A percentile compares a stretch with the other conserved stretches of the same genome.
phyloP scores from a whole-genome alignment of 2,329 filamentous ascomycete genomes.

The Alternaria postmessia region DNA sequence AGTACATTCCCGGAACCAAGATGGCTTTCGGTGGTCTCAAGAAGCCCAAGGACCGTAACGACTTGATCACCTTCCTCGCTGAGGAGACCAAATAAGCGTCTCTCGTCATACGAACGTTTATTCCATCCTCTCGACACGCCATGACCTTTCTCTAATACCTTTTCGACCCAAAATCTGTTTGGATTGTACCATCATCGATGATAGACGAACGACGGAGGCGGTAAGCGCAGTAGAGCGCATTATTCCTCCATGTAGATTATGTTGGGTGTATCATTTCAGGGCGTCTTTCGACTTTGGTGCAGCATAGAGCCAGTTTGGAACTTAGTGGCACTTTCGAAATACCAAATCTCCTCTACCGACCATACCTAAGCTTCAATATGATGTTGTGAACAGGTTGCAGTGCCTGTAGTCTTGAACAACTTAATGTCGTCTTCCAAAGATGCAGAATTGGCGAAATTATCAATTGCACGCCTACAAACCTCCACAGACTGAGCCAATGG shows the following conservation, averaged over 20 bases:
- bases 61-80: constrained; percentile 89
- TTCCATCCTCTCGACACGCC: constrained; percentile 29
- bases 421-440: background rate
- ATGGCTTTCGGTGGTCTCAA: constrained; percentile 99
- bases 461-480: background rate
- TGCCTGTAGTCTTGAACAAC: background rate
- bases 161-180: constrained; percentile 33
- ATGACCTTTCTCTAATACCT: constrained; percentile 40
- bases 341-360: constrained; percentile 45
- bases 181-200: constrained; percentile 50
- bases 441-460: background rate
- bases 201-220: constrained; percentile 52
- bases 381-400: background rate
- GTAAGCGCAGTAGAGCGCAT: constrained; percentile 30
- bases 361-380: background rate
- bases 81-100: constrained; percentile 72
- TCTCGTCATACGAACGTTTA: constrained; percentile 26
- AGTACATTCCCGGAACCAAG: constrained; percentile 99
- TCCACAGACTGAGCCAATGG: constrained; percentile 18
- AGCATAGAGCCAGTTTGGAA: constrained; percentile 47
- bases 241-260: constrained; percentile 47
- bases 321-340: constrained; percentile 48
- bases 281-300: constrained; percentile 45
- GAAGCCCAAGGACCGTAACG: constrained; percentile 99
- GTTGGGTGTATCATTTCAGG: constrained; percentile 46